Percentiles rank a stretch among this genome's conserved stretches.
Conservation (phyloP, 768 basidiomycete species). For the Paxillus rubicundulus region DNA sequence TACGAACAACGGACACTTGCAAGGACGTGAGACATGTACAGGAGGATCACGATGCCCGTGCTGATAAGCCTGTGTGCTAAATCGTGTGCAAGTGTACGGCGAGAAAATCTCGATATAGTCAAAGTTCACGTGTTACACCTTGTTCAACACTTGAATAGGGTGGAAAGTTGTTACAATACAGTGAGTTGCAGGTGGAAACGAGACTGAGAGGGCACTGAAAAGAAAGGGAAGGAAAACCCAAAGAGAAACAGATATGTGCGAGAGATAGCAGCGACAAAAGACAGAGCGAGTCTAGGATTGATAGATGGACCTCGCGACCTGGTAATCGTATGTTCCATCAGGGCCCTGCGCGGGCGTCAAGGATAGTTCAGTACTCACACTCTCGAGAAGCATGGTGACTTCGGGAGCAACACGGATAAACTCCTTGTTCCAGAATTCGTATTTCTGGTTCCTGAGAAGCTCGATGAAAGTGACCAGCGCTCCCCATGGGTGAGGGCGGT, state of each 20-base stretch:
- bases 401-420: conserved; percentile 84
- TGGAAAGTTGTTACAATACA: conserved; percentile 77
- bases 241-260: conserved; percentile 70
- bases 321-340: conserved; percentile 13
- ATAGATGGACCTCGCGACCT: conserved; percentile 81
- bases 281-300: conserved; percentile 64
- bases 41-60: conserved; percentile 7
- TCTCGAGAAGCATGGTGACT: conserved; percentile 80
- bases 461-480: conserved; percentile 92
- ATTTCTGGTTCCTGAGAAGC: conserved; percentile 84
- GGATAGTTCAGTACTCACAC: conserved; percentile 47
- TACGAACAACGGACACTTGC: conserved; percentile 6
- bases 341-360: not conserved
- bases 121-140: conserved; percentile 49
- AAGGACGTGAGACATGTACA: conserved; percentile 3
- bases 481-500: conserved; percentile 97
- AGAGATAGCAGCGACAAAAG: conserved; percentile 75
- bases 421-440: conserved; percentile 88
- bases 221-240: conserved; percentile 42
- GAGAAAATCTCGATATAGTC: conserved; percentile 33
- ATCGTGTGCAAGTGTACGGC: conserved; percentile 13
- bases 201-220: not conserved
- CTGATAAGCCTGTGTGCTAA: conserved; percentile 1
- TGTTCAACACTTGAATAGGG: conserved; percentile 58
- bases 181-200: conserved; percentile 48